A percentile compares a stretch with the other conserved stretches of the same genome.
Evolutionary conservation across 306 rosid genomes (phyloP).

Genomic region (Vigna reflexopilosa): DNA sequence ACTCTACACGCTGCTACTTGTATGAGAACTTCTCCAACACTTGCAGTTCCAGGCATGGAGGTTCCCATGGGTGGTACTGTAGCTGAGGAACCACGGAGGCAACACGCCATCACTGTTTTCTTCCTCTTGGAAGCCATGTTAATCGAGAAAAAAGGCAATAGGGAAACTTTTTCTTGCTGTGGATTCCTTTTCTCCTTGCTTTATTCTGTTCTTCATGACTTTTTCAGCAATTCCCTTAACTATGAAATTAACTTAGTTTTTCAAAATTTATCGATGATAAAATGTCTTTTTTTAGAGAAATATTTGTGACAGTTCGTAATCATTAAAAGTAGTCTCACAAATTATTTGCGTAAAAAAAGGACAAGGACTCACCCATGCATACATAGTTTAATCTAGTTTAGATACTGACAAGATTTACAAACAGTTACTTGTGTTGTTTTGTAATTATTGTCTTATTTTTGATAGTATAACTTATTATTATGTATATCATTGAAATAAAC

Average conservation of each 20-base stretch:
- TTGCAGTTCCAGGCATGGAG: constrained; percentile 12
- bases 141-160: constrained; percentile 11
- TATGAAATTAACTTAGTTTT: not conserved
- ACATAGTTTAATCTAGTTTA: too few relatives aligned
- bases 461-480: too few relatives aligned
- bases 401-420: too few relatives aligned
- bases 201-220: constrained; percentile 54
- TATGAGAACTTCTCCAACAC: constrained; percentile 51
- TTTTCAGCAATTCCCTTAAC: not conserved
- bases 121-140: constrained; percentile 36
- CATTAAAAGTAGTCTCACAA: too few relatives aligned
- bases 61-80: constrained; percentile 40
- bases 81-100: constrained; percentile 57
- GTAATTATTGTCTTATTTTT: too few relatives aligned
- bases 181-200: constrained; percentile 54
- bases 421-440: too few relatives aligned
- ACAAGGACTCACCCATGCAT: too few relatives aligned
- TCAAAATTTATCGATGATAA: not conserved
- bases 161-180: constrained; percentile 35
- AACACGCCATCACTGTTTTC: constrained; percentile 66
- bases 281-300: not conserved
- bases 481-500: too few relatives aligned
- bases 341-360: too few relatives aligned
- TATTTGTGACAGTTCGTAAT: not conserved
- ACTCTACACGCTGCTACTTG: constrained; percentile 74